Evolutionary conservation across 768 basidiomycete species (phyloP).

Genomic region (Lenzites betulinus): DNA sequence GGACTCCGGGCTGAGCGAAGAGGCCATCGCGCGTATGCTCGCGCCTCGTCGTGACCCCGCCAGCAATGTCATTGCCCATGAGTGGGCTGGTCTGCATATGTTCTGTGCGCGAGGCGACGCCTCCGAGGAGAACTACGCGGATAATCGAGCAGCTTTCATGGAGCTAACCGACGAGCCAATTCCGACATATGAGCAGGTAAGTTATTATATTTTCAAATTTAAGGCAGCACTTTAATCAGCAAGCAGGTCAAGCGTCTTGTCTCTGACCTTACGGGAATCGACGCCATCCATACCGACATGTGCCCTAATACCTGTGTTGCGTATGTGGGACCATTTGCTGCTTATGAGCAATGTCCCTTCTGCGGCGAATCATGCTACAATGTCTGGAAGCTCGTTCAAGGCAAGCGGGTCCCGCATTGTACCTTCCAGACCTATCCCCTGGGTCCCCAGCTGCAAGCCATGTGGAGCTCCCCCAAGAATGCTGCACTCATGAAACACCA

Average conservation of each 20-base stretch:
- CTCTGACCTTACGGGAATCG: slow-evolving; percentile 18
- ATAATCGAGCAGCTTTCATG: too few relatives aligned
- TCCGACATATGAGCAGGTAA: neutral
- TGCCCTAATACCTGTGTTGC: slow-evolving; percentile 44
- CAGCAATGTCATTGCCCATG: too few relatives aligned
- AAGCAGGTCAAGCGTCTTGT: neutral
- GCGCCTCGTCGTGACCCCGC: too few relatives aligned
- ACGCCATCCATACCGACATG: slow-evolving; percentile 41
- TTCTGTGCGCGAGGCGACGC: too few relatives aligned
- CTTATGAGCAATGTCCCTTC: neutral
- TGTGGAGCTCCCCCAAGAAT: slow-evolving; percentile 22
- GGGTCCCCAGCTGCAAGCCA: slow-evolving; percentile 47
- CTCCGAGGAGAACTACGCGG: too few relatives aligned
- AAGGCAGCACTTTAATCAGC: too few relatives aligned
- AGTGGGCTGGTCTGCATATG: too few relatives aligned
- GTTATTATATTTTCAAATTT: too few relatives aligned
- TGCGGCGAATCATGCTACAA: slow-evolving; percentile 38
- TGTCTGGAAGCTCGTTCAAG: neutral
- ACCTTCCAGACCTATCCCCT: slow-evolving; percentile 42
- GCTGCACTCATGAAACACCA: neutral
- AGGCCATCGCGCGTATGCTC: too few relatives aligned
- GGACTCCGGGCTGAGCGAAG: too few relatives aligned
- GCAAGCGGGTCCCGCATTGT: slow-evolving; percentile 28
- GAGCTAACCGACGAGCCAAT: slow-evolving; percentile 14
- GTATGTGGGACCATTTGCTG: slow-evolving; percentile 41